Evolutionary conservation across 306 rosid species (phyloP), one percentile per base, ranked within the genome.

Genomic region (Casuarina glauca): DNA sequence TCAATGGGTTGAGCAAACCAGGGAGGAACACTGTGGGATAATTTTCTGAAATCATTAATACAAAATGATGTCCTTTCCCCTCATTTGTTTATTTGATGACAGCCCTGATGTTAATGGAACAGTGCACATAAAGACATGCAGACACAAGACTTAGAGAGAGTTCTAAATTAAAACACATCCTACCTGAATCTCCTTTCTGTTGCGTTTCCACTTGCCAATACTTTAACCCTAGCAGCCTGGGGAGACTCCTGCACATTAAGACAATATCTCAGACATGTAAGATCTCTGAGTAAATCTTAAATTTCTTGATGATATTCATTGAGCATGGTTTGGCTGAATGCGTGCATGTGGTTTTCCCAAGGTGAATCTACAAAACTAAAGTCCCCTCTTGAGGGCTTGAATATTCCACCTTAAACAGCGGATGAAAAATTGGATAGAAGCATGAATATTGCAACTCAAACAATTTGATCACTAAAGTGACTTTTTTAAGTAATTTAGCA

Each of bases 151-250:
- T 69, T 36, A 52, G 57, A 51, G n/a, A 54, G 54, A 35, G 43
- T 64, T n/a, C 12, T 32, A 17, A 75, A 52, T n/a, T 11, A 57
- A 68, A 26, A 32, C 11, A 36, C 35, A 19, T 70, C 83, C 13
- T 84, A 90, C 99, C 99, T 95, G 88, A 93, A 95, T 86, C 99
- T 88, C 86, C 99, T 86, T 90, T 95, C 99, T 39, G 97, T 91
- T 64, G 99, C 95, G 85, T 93, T 95, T 67, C 99, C 99, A 77
- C 96, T 91, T 60, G 97, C 99, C 90, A 95, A 86, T 61, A 95
- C 99, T 84, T 95, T 95, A 39, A 95, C 99, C 82, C 99, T 87
- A 76, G 99, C 99, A 80, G 97, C 93, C 84, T 95, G 99, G 75
- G 99, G 99, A 80, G 99, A 95, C 74, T 93, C 99, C 99, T 95